Evolutionary conservation across 495 filamentous ascomycete species (phyloP).

Genomic region (Extremus antarcticus): DNA sequence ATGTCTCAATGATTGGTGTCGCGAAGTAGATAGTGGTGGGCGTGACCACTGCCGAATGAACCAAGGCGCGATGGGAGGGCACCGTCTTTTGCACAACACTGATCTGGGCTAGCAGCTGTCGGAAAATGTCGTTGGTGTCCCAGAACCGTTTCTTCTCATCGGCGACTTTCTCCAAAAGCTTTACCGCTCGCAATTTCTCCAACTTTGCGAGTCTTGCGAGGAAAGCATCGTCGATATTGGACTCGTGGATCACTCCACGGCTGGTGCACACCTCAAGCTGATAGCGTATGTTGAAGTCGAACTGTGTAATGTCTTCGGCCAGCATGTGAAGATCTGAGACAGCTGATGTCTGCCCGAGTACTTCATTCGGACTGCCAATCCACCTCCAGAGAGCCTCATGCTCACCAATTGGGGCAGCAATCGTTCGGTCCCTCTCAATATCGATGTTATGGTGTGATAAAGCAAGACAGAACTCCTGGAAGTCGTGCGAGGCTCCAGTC

Average conservation of each 20-base stretch:
- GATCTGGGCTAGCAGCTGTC: slow-evolving; percentile 36
- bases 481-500: slow-evolving; percentile 8
- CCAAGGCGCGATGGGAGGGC: slow-evolving; percentile 59
- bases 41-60: slow-evolving; percentile 67
- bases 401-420: not conserved
- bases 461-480: slow-evolving; percentile 36
- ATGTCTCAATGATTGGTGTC: slow-evolving; percentile 69
- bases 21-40: slow-evolving; percentile 71
- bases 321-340: slow-evolving; percentile 46
- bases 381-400: slow-evolving; percentile 8
- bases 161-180: slow-evolving; percentile 53
- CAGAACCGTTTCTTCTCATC: slow-evolving; percentile 49
- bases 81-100: slow-evolving; percentile 42
- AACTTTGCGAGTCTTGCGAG: slow-evolving; percentile 47
- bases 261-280: slow-evolving; percentile 90
- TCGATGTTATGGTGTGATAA: slow-evolving; percentile 66
- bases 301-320: slow-evolving; percentile 25
- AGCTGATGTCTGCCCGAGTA: not conserved
- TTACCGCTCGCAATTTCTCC: slow-evolving; percentile 33
- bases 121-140: slow-evolving; percentile 68
- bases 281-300: slow-evolving; percentile 70
- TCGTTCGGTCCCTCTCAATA: slow-evolving; percentile 24
- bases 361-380: not conserved
- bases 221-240: slow-evolving; percentile 57
- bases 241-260: slow-evolving; percentile 65